A percentile compares a stretch with the other conserved stretches of the same genome.
Conservation (phyloP, 352 stramenopile species). For the Phytophthora rubi region DNA sequence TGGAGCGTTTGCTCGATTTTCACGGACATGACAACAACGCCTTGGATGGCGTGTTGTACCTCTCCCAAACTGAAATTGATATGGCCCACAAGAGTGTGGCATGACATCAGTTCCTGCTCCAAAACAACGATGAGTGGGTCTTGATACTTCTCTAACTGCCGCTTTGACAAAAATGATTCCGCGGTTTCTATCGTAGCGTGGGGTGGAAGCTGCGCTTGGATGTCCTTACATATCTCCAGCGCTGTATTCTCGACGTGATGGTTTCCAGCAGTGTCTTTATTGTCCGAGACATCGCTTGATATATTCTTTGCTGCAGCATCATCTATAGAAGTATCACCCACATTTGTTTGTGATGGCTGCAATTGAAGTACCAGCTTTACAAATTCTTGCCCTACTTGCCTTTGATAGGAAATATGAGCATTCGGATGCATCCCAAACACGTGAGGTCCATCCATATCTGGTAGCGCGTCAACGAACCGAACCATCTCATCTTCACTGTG, state of each 20-base stretch:
- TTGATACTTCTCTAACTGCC: constrained; percentile 2
- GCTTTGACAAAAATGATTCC: constrained; percentile 4
- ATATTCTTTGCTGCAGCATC: neutral
- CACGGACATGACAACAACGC: constrained; percentile 61
- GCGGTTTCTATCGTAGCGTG: constrained; percentile 6
- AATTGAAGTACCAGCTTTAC: constrained; percentile 46
- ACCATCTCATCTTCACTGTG: constrained; percentile 43
- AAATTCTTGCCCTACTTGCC: constrained; percentile 58
- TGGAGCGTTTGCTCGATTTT: constrained; percentile 60
- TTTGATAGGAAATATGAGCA: constrained; percentile 72
- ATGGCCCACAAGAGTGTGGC: constrained; percentile 48
- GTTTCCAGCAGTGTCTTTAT: neutral
- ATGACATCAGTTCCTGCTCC: constrained; percentile 66
- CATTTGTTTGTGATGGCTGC: constrained; percentile 26
- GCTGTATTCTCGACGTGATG: constrained; percentile 23
- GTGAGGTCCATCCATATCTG: constrained; percentile 61
- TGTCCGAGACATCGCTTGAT: neutral
- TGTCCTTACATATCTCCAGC: constrained; percentile 24
- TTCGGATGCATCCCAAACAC: constrained; percentile 88
- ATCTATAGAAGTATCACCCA: neutral
- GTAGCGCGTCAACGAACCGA: constrained; percentile 55
- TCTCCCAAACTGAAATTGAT: constrained; percentile 51
- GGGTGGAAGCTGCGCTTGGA: constrained; percentile 35
- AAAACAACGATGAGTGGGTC: constrained; percentile 75
- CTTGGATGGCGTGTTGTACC: constrained; percentile 65